Evolutionary conservation across 306 rosid genomes (phyloP).

Genomic region (Prunus mume): DNA sequence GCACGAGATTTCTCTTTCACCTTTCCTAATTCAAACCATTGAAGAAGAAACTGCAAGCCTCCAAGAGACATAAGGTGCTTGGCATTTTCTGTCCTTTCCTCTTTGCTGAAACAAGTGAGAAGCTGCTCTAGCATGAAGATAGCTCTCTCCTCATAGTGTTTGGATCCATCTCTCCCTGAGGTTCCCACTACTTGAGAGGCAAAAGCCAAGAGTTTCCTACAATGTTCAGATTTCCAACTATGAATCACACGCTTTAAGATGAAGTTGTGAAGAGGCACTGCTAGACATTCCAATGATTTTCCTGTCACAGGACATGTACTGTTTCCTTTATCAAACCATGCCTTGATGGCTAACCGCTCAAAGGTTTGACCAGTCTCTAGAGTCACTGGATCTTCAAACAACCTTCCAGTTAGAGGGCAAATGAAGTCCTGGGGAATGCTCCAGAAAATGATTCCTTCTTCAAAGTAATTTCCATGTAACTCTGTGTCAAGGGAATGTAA

Average conservation of each 20-base stretch:
- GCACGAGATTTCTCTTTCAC: conserved; percentile 54
- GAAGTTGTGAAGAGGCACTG: conserved; percentile 60
- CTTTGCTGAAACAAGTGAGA: conserved; percentile 42
- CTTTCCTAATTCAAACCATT: conserved; percentile 52
- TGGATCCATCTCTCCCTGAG: conserved; percentile 26
- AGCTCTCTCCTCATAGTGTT: conserved; percentile 34
- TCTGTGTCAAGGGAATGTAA: conserved; percentile 28
- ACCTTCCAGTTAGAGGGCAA: conserved; percentile 64
- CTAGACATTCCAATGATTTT: conserved; percentile 44
- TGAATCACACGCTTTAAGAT: conserved; percentile 62
- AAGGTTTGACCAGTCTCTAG: conserved; percentile 81
- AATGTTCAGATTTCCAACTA: conserved; percentile 64
- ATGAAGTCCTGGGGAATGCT: conserved; percentile 61
- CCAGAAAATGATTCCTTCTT: conserved; percentile 46
- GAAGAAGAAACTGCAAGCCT: conserved; percentile 51
- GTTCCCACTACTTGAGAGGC: conserved; percentile 40
- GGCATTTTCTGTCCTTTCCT: conserved; percentile 48
- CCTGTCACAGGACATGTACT: conserved; percentile 75
- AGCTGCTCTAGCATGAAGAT: conserved; percentile 50
- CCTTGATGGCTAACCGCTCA: conserved; percentile 58
- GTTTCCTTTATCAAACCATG: conserved; percentile 78
- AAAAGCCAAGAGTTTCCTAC: conserved; percentile 39
- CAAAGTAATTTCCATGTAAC: conserved; percentile 29
- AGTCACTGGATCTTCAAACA: conserved; percentile 82
- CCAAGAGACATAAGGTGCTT: conserved; percentile 52